These are phyloP conservation scores for Chlorella sp. DNA, from an alignment of 139 green algal species.

Conservation along the genomic window DNA sequence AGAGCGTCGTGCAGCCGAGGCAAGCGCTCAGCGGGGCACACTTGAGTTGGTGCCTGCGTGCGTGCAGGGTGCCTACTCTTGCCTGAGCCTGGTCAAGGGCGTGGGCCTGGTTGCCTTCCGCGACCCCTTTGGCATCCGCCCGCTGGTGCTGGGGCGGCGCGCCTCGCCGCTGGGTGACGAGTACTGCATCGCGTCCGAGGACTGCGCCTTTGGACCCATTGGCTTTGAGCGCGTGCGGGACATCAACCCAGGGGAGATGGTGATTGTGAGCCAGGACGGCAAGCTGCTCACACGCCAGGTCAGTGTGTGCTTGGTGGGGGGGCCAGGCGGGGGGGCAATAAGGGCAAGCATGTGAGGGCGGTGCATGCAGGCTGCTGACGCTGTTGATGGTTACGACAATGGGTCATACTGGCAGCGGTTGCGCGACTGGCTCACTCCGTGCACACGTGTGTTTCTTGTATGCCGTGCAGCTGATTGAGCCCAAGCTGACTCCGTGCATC, in stretches of 20 bases:
- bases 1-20: too few species aligned
- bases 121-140: slow-evolving; percentile 93
- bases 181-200: slow-evolving; percentile 91
- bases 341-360: too few species aligned
- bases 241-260: slow-evolving; percentile 88
- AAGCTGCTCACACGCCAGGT: slow-evolving; percentile 64
- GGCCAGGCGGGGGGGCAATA: too few species aligned
- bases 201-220: slow-evolving; percentile 97
- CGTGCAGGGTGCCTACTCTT: slow-evolving; percentile 89
- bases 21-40: too few species aligned
- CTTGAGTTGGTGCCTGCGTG: too few species aligned
- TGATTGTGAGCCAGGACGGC: slow-evolving; percentile 83
- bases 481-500: slow-evolving; percentile 81
- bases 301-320: too few species aligned
- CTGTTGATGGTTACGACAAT: too few species aligned
- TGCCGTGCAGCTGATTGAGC: background rate
- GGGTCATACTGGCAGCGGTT: too few species aligned
- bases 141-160: slow-evolving; percentile 80
- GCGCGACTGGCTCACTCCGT: too few species aligned
- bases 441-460: too few species aligned
- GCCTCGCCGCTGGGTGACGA: slow-evolving; percentile 53
- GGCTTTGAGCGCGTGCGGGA: slow-evolving; percentile 92
- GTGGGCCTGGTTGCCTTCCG: slow-evolving; percentile 95
- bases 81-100: slow-evolving; percentile 85
- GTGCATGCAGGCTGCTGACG: too few species aligned